Conservation (phyloP, 2,329 filamentous ascomycete species). For the Daldinia sp. region DNA sequence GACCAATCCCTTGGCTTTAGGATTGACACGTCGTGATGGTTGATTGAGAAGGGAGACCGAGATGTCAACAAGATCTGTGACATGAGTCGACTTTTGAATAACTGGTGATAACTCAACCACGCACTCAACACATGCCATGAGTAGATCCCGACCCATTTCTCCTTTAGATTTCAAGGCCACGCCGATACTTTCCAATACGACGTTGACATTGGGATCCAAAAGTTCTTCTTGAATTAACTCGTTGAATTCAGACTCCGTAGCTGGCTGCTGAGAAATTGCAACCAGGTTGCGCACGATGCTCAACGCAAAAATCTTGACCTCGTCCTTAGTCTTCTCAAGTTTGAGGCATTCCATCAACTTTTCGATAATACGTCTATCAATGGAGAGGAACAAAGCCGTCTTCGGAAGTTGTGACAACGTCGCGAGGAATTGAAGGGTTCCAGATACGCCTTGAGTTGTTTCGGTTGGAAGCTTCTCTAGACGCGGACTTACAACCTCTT, state of each 20-base stretch:
- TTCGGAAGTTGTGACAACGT: conserved; percentile 77
- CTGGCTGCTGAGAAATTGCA: conserved; percentile 63
- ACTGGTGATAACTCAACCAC: conserved; percentile 79
- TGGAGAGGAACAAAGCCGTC: conserved; percentile 71
- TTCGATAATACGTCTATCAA: conserved; percentile 70
- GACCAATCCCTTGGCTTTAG: conserved; percentile 82
- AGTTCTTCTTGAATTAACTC: conserved; percentile 64
- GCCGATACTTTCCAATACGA: conserved; percentile 73
- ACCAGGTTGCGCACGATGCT: conserved; percentile 77
- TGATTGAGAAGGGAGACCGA: conserved; percentile 84
- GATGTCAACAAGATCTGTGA: conserved; percentile 80
- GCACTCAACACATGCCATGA: conserved; percentile 80
- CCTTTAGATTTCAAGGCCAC: conserved; percentile 67
- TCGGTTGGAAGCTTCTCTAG: conserved; percentile 82
- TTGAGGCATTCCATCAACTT: conserved; percentile 77
- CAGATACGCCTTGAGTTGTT: conserved; percentile 89
- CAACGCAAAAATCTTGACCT: conserved; percentile 85
- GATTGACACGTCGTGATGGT: conserved; percentile 82
- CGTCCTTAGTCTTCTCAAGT: conserved; percentile 79
- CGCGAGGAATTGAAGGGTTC: conserved; percentile 79
- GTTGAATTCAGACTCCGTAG: conserved; percentile 64
- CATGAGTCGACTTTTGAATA: conserved; percentile 72
- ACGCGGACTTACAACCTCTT: conserved; percentile 78
- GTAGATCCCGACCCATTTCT: conserved; percentile 72
- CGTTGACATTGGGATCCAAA: conserved; percentile 63